These are phyloP conservation scores for Triangularia verruculosa DNA, from an alignment of 2,329 filamentous ascomycete genomes.

Conservation along the genomic window DNA sequence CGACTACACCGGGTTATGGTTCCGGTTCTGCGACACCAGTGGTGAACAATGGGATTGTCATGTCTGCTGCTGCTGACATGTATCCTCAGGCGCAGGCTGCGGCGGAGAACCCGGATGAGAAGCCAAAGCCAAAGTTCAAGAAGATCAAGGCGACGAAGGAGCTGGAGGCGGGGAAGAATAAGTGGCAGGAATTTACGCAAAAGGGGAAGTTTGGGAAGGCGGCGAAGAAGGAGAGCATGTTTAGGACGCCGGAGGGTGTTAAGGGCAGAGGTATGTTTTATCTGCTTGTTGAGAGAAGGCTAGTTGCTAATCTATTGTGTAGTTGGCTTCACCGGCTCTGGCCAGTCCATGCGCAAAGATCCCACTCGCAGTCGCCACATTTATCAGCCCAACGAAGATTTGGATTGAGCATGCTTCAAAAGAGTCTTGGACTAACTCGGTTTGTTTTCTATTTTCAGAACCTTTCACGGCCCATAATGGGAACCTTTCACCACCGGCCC, in stretches of 20 bases:
- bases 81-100: conserved; percentile 57
- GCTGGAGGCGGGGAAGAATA: conserved; percentile 83
- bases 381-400: conserved; percentile 73
- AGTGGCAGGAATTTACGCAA: conserved; percentile 89
- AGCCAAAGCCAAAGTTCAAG: conserved; percentile 76
- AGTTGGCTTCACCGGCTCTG: conserved; percentile 97
- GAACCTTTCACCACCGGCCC: neutral
- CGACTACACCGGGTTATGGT: neutral
- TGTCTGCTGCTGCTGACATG: conserved; percentile 55
- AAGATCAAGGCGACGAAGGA: conserved; percentile 90
- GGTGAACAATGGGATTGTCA: conserved; percentile 43
- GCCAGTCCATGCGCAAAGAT: conserved; percentile 94
- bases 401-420: conserved; percentile 49
- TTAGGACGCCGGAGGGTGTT: conserved; percentile 83
- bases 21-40: neutral
- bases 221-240: conserved; percentile 92
- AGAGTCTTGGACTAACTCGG: conserved; percentile 35
- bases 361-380: conserved; percentile 77
- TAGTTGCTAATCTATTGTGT: conserved; percentile 6
- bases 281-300: neutral
- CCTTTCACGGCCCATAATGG: neutral
- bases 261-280: conserved; percentile 70
- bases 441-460: conserved; percentile 25
- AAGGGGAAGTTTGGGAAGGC: conserved; percentile 69
- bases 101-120: conserved; percentile 64